phyloP scores from a whole-genome alignment of 2,329 filamentous ascomycete genomes.

The Pyrenophora teres region DNA sequence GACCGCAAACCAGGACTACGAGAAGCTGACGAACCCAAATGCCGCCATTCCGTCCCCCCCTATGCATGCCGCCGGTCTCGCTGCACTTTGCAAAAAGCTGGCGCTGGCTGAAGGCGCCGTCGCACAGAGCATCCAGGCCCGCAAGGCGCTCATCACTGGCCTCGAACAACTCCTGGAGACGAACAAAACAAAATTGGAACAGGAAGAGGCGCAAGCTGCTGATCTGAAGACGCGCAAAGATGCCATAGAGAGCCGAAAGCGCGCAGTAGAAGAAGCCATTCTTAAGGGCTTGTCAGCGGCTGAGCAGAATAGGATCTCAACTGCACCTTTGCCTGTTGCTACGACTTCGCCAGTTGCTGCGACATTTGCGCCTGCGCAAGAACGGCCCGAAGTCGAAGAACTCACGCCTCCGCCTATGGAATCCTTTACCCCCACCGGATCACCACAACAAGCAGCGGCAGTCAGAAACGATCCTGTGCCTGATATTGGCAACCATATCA shows the following conservation, averaged over 20 bases:
- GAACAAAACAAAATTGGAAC: slow-evolving; percentile 70
- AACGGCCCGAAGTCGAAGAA: slow-evolving; percentile 81
- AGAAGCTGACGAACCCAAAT: slow-evolving; percentile 76
- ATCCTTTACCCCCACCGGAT: slow-evolving; percentile 57
- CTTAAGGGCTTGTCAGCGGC: slow-evolving; percentile 77
- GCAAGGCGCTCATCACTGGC: slow-evolving; percentile 74
- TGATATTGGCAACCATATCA: slow-evolving; percentile 35
- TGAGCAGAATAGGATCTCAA: slow-evolving; percentile 55
- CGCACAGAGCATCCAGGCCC: slow-evolving; percentile 84
- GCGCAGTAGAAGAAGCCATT: slow-evolving; percentile 87
- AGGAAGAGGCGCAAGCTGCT: slow-evolving; percentile 69
- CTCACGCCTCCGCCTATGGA: slow-evolving; percentile 78
- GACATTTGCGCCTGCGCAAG: slow-evolving; percentile 49
- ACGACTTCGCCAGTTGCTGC: slow-evolving; percentile 21
- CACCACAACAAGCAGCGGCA: slow-evolving; percentile 43
- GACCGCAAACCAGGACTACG: slow-evolving; percentile 79
- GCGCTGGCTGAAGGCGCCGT: slow-evolving; percentile 88
- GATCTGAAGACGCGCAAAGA: slow-evolving; percentile 69
- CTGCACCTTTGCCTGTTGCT: slow-evolving; percentile 38
- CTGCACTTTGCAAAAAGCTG: slow-evolving; percentile 85
- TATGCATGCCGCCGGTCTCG: slow-evolving; percentile 88
- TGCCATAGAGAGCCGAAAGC: slow-evolving; percentile 80
- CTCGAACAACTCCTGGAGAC: slow-evolving; percentile 80
- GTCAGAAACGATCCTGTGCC: slow-evolving; percentile 21
- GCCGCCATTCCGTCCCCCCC: slow-evolving; percentile 76